Evolutionary conservation across 2,329 filamentous ascomycete species (phyloP).

Genomic region (Hymenoscyphus repandus): DNA sequence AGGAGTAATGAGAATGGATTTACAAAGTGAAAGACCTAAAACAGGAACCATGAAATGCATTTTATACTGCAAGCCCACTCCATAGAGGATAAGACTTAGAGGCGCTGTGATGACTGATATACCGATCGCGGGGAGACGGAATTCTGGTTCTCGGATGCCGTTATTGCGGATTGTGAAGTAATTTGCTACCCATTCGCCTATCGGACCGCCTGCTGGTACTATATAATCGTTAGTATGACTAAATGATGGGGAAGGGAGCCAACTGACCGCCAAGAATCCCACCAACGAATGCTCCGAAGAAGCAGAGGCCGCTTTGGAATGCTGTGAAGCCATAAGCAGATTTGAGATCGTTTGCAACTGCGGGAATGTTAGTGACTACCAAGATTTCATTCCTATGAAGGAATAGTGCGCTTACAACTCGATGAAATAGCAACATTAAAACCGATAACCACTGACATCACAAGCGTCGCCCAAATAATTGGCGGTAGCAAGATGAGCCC

Average conservation of each 20-base stretch:
- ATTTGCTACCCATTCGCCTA: slow-evolving; percentile 28
- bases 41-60: slow-evolving; percentile 18
- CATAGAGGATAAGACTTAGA: slow-evolving; percentile 30
- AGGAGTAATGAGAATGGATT: background rate
- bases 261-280: slow-evolving; percentile 37
- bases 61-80: slow-evolving; percentile 31
- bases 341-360: slow-evolving; percentile 37
- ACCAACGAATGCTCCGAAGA: slow-evolving; percentile 44
- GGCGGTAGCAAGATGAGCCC: slow-evolving; percentile 45
- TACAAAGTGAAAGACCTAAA: slow-evolving; percentile 10
- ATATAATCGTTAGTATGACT: too few relatives aligned
- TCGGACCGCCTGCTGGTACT: slow-evolving; percentile 43
- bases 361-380: background rate
- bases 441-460: slow-evolving; percentile 50
- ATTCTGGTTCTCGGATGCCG: slow-evolving; percentile 26
- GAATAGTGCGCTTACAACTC: slow-evolving; percentile 33
- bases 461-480: slow-evolving; percentile 50
- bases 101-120: slow-evolving; percentile 30
- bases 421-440: slow-evolving; percentile 50
- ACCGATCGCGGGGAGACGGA: slow-evolving; percentile 26
- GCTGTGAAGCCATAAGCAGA: slow-evolving; percentile 37
- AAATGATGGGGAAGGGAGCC: background rate
- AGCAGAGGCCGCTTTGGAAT: slow-evolving; percentile 47
- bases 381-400: background rate
- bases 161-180: slow-evolving; percentile 19